Evolutionary conservation across 148 eudicot species (phyloP).

Genomic region (Rheum nobile): DNA sequence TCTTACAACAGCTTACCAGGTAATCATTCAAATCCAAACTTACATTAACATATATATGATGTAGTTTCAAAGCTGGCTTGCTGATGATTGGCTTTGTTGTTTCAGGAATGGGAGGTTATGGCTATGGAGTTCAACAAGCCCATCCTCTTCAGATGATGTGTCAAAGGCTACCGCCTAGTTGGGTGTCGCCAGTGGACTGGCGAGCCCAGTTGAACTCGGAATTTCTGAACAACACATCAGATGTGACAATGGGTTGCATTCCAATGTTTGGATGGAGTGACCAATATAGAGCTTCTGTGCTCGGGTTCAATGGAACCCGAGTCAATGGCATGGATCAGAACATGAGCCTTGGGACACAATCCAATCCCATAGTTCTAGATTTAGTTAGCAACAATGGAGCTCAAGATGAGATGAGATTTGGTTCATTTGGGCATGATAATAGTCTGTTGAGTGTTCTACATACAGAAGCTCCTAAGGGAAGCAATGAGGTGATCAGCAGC

Average conservation of each 20-base stretch:
- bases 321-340: not conserved
- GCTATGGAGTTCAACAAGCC: not conserved
- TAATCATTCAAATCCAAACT: not conserved
- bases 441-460: too few species aligned
- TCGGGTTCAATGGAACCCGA: too few species aligned
- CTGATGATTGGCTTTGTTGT: not conserved
- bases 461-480: not conserved
- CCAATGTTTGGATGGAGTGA: not conserved
- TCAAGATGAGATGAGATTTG: not conserved
- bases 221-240: not conserved
- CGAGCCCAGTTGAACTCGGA: not conserved
- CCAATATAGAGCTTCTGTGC: not conserved
- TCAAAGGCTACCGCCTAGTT: not conserved
- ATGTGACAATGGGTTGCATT: not conserved
- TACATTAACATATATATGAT: not conserved
- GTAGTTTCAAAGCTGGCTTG: not conserved
- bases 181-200: not conserved
- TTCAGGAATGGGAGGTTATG: not conserved
- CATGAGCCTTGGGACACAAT: not conserved
- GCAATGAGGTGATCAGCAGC: not conserved
- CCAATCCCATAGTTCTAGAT: not conserved
- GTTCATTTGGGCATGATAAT: not conserved
- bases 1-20: not conserved
- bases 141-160: not conserved
- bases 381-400: not conserved